phyloP scores from a whole-genome alignment of 108 stramenopile genomes.

The Nitzschia palea region DNA sequence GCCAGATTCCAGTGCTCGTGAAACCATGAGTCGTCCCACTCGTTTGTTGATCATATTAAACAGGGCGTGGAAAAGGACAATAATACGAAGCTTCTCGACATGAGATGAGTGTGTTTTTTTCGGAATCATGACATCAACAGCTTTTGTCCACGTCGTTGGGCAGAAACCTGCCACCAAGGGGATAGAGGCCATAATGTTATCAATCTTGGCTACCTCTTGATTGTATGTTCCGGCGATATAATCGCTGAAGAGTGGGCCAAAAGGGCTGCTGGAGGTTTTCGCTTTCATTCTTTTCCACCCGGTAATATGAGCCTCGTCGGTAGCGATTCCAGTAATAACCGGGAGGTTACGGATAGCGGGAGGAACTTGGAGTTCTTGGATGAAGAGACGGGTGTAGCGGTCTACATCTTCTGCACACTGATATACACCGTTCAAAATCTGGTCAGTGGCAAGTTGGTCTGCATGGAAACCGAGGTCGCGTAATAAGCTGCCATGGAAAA shows the following conservation, averaged over 20 bases:
- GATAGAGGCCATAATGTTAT: neutral
- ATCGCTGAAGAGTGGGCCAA: neutral
- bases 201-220: neutral
- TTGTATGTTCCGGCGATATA: neutral
- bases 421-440: neutral
- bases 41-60: slow-evolving; percentile 23
- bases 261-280: neutral
- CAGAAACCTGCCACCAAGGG: neutral
- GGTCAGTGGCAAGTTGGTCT: neutral
- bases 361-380: neutral
- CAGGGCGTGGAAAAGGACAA: slow-evolving; percentile 18
- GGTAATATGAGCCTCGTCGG: neutral
- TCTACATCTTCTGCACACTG: neutral
- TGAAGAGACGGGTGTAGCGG: neutral
- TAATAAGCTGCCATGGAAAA: neutral
- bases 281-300: neutral
- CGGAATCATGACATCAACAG: slow-evolving; percentile 1
- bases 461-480: neutral
- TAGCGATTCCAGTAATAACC: neutral
- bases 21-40: neutral
- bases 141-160: neutral
- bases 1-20: neutral
- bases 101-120: slow-evolving; percentile 2
- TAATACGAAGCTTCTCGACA: slow-evolving; percentile 13
- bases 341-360: neutral